These are phyloP conservation scores for Paracamarosporium sp. DNA, from an alignment of 2,329 filamentous ascomycete genomes.

Conservation along the genomic window DNA sequence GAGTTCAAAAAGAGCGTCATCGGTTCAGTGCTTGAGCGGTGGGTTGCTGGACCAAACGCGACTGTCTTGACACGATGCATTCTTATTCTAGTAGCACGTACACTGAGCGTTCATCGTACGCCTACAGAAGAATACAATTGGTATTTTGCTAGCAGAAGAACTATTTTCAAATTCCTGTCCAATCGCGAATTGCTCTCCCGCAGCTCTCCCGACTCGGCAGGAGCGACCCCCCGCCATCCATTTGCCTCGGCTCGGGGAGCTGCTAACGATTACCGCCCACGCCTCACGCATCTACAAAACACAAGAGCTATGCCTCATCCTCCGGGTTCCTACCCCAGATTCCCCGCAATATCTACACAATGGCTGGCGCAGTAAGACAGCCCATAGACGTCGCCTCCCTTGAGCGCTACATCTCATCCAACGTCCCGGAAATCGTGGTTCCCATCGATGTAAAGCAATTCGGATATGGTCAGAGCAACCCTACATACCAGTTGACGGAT, in stretches of 20 bases:
- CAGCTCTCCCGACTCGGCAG: neutral
- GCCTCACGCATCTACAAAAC: conserved; percentile 15
- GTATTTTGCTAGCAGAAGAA: neutral
- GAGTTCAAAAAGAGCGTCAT: neutral
- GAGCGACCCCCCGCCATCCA: neutral
- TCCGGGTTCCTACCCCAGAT: conserved; percentile 1
- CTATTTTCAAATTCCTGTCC: neutral
- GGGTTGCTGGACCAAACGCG: neutral
- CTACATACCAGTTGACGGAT: conserved; percentile 89
- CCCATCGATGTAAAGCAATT: conserved; percentile 96
- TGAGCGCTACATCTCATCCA: conserved; percentile 75
- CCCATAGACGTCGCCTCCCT: conserved; percentile 84
- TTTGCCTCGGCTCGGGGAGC: conserved; percentile 5
- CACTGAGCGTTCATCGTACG: neutral
- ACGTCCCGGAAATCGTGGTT: conserved; percentile 83
- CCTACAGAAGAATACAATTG: neutral
- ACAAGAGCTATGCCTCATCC: conserved; percentile 15
- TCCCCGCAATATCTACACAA: conserved; percentile 38
- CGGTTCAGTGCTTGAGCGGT: neutral
- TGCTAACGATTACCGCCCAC: conserved; percentile 7
- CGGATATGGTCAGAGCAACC: conserved; percentile 96
- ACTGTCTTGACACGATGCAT: neutral
- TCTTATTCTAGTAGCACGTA: neutral
- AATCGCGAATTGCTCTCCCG: neutral
- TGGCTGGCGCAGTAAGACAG: conserved; percentile 91